Evolutionary conservation across 2,329 filamentous ascomycete species (phyloP).

Genomic region (Lizonia empirigonia): DNA sequence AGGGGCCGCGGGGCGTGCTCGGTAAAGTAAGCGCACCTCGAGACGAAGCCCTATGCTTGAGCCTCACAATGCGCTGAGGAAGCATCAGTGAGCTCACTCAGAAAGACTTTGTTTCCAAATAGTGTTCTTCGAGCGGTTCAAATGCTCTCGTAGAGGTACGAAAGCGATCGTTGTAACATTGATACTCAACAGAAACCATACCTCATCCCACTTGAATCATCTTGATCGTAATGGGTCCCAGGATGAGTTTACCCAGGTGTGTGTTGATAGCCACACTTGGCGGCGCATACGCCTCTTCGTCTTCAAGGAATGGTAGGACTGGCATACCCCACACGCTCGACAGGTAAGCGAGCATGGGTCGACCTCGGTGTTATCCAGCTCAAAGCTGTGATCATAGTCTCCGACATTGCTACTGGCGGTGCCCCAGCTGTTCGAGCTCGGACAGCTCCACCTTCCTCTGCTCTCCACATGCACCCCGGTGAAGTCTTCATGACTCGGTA

Average conservation of each 20-base stretch:
- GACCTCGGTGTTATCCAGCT: background rate
- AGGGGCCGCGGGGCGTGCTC: slow-evolving; percentile 1
- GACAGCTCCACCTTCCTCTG: background rate
- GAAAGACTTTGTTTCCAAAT: background rate
- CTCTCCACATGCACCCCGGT: slow-evolving; percentile 3
- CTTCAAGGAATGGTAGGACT: background rate
- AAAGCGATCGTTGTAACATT: background rate
- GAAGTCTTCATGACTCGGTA: too few species aligned
- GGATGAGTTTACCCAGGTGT: background rate
- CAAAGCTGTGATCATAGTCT: background rate
- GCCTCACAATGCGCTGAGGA: background rate
- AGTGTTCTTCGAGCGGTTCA: background rate
- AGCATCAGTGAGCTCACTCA: background rate
- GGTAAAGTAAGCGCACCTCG: background rate
- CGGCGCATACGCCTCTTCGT: slow-evolving; percentile 1
- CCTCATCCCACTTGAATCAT: background rate
- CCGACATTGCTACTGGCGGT: slow-evolving; percentile 17
- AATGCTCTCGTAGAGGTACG: background rate
- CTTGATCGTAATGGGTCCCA: background rate
- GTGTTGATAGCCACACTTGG: slow-evolving; percentile 8
- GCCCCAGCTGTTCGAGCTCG: slow-evolving; percentile 9
- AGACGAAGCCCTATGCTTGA: slow-evolving; percentile 2
- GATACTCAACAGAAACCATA: background rate
- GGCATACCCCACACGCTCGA: slow-evolving; percentile 3
- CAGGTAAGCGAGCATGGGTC: slow-evolving; percentile 5